phyloP scores from a whole-genome alignment of 805 yeast genomes.

The Candida cerambycidarum region DNA sequence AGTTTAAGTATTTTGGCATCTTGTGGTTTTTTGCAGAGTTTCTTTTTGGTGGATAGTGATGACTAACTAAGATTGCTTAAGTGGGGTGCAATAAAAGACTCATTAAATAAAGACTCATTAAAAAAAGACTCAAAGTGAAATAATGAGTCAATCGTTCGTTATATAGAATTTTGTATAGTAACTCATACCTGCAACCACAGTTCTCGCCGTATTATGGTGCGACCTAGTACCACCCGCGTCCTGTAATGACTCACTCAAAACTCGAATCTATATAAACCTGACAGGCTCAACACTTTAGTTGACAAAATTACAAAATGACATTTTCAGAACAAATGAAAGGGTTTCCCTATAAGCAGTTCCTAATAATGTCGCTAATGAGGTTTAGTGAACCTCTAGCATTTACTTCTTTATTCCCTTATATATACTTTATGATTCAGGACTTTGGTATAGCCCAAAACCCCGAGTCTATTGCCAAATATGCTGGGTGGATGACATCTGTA shows the following conservation, averaged over 20 bases:
- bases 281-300: too few relatives aligned
- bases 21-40: constrained; percentile 29
- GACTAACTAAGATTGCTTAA: constrained; percentile 21
- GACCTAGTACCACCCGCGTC: too few relatives aligned
- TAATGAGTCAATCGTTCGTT: too few relatives aligned
- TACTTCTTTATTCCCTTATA: constrained; percentile 9
- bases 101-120: too few relatives aligned
- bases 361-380: constrained; percentile 39
- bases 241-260: too few relatives aligned
- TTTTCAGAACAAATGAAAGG: constrained; percentile 50
- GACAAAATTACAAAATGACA: too few relatives aligned
- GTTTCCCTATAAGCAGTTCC: constrained; percentile 52
- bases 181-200: too few relatives aligned
- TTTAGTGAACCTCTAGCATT: constrained; percentile 49
- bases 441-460: constrained; percentile 5
- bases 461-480: constrained; percentile 2
- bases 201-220: too few relatives aligned
- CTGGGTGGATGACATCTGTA: constrained; percentile 33
- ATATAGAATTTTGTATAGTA: too few relatives aligned
- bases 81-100: too few relatives aligned
- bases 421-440: constrained; percentile 7
- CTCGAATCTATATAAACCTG: too few relatives aligned
- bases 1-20: constrained; percentile 27
- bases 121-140: too few relatives aligned
- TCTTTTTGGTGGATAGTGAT: constrained; percentile 26